Conservation (phyloP, 768 basidiomycete species). For the Lentinula aciculospora region DNA sequence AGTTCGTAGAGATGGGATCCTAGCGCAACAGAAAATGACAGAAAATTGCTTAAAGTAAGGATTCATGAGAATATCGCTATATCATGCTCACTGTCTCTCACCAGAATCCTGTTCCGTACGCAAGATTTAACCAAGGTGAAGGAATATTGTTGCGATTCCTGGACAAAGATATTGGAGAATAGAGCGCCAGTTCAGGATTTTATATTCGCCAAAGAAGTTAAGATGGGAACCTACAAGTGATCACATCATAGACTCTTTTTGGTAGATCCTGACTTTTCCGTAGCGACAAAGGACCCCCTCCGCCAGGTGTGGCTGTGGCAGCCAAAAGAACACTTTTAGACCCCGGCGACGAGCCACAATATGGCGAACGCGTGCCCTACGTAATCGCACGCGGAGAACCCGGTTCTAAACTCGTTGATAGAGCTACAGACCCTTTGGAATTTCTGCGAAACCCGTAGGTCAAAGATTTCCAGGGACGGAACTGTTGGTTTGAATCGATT, state of each 20-base stretch:
- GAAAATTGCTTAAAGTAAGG: constrained; percentile 81
- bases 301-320: constrained; percentile 89
- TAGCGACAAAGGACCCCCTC: constrained; percentile 81
- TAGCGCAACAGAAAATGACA: constrained; percentile 89
- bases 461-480: too few species aligned
- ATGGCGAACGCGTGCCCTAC: constrained; percentile 92
- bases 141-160: constrained; percentile 77
- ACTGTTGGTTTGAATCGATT: too few species aligned
- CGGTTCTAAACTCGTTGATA: constrained; percentile 62
- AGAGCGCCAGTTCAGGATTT: constrained; percentile 87
- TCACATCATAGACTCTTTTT: not conserved
- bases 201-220: constrained; percentile 91
- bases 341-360: constrained; percentile 79
- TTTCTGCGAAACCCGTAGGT: constrained; percentile 58
- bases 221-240: constrained; percentile 89
- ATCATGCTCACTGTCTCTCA: constrained; percentile 1
- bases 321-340: constrained; percentile 69
- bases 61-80: not conserved
- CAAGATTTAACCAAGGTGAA: constrained; percentile 90
- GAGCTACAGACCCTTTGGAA: constrained; percentile 70
- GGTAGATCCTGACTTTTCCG: not conserved
- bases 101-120: constrained; percentile 82
- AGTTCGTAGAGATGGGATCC: constrained; percentile 86
- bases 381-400: constrained; percentile 69
- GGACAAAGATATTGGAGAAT: constrained; percentile 79